These are phyloP conservation scores for Schoenoplectus tabernaemontani DNA, from an alignment of 202 grass and related monocot genomes.

Conservation along the genomic window DNA sequence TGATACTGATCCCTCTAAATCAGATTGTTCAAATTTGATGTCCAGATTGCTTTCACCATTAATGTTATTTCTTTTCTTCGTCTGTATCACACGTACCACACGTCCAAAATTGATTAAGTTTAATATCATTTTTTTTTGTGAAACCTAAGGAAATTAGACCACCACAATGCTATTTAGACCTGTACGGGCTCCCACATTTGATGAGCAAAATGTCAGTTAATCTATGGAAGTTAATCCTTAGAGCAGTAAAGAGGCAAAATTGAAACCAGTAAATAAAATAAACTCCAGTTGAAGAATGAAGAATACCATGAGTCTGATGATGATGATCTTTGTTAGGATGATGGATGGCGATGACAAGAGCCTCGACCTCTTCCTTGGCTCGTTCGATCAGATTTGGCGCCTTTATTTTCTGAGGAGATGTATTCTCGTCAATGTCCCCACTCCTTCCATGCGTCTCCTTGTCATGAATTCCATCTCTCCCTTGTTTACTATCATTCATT, in stretches of 20 bases:
- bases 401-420: conserved; percentile 43
- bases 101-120: too few species aligned
- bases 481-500: conserved; percentile 16
- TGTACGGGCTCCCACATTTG: neutral
- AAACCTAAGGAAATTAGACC: too few species aligned
- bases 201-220: neutral
- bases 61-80: too few species aligned
- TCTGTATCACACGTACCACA: too few species aligned
- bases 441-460: conserved; percentile 69
- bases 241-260: neutral
- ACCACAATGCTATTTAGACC: neutral
- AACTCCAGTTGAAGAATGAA: neutral
- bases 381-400: conserved; percentile 56
- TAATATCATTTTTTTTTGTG: too few species aligned
- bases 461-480: conserved; percentile 18
- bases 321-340: conserved; percentile 22
- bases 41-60: neutral
- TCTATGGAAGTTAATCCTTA: neutral
- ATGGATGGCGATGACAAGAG: conserved; percentile 33
- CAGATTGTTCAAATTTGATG: neutral
- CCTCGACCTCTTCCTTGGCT: conserved; percentile 72
- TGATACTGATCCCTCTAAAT: neutral
- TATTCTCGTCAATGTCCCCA: conserved; percentile 37
- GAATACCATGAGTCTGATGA: conserved; percentile 10
- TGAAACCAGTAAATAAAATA: neutral